Base-by-base conservation (phyloP, 345 rosid species). In the Populus deltoides region DNA sequence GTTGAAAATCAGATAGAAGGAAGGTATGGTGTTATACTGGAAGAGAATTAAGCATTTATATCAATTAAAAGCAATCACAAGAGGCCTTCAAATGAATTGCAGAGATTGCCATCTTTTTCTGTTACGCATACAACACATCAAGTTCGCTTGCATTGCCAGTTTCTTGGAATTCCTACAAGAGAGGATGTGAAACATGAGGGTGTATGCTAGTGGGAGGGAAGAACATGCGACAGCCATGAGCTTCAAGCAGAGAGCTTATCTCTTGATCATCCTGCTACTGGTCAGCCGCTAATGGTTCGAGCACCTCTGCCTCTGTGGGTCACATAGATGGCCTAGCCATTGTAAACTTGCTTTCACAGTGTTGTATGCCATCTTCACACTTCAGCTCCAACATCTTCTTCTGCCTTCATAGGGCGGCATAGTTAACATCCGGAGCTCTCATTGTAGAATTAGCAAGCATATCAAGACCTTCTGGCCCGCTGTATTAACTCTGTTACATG, bases 131-230 rank as follows among this genome's bases (percentile, higher is more conserved):
- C 93, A 78, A 96, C 98, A 0, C 99, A 96, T 88, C 98, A 93
- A 86, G 91, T 93, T 59, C 94, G 94, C 36, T 82, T 96, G 87
- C 99, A 93, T 80, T 92, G 94, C 77, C 99, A 92, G 80, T 90
- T 86, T 85, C 90, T 95, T 68, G 97, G 96, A 71, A 89, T 93
- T 73, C 81, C 97, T 15, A 86, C 91, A 2, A 85, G 87, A 84
- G 99, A 96, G 57, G 99, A 93, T 84, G 96, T 92, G 38, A 95
- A 92, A 84, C 92, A 96, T 59, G 90, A 92, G 76, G 99, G 99
- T n/a, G 83, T 84, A 39, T 83, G 85, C 80, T 93, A 90, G 78
- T 88, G 98, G 94, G 82, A 86, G 71, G 94, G 90, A 72, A 87
- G 65, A 76, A 79, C 51, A 70, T 85, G 77, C 9, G 92, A 91